Percentiles rank a stretch among this genome's conserved stretches.
These are phyloP conservation scores for Breynia disticha DNA, from an alignment of 441 rosid species.

Conservation along the genomic window DNA sequence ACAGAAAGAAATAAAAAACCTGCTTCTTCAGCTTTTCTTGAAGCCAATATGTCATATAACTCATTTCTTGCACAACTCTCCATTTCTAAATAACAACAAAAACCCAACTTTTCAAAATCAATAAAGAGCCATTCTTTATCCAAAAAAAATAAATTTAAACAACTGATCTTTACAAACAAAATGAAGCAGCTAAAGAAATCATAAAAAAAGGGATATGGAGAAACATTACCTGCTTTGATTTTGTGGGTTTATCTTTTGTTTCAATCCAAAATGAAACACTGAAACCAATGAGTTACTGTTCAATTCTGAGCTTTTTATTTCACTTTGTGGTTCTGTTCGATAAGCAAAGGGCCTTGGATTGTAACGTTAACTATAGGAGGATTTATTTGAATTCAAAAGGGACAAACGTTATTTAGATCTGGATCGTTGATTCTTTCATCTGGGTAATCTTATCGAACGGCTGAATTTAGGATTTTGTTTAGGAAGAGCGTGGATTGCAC, in stretches of 20 bases:
- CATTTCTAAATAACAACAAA: slow-evolving; percentile 27
- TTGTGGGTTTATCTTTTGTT: too few species aligned
- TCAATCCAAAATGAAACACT: too few species aligned
- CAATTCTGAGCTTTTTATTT: background rate
- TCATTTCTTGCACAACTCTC: slow-evolving; percentile 38
- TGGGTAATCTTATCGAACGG: slow-evolving; percentile 9
- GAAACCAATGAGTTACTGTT: background rate
- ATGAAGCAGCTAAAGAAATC: too few species aligned
- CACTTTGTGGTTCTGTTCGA: slow-evolving; percentile 16
- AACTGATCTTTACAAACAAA: too few species aligned
- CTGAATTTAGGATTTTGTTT: background rate
- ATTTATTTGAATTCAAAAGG: slow-evolving; percentile 47
- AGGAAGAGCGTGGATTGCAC: background rate
- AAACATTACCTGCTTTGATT: too few species aligned
- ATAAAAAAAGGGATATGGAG: too few species aligned
- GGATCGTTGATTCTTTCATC: slow-evolving; percentile 15
- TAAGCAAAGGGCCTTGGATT: slow-evolving; percentile 11
- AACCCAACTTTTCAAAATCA: slow-evolving; percentile 4
- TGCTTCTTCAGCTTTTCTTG: slow-evolving; percentile 90
- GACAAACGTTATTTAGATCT: slow-evolving; percentile 6
- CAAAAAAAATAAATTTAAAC: slow-evolving; percentile 5
- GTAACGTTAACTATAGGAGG: slow-evolving; percentile 28
- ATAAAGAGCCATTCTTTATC: background rate
- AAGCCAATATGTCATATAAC: slow-evolving; percentile 57
- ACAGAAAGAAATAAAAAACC: slow-evolving; percentile 24